phyloP scores from a whole-genome alignment of 345 rosid genomes.

The Clarkia xantiana region DNA sequence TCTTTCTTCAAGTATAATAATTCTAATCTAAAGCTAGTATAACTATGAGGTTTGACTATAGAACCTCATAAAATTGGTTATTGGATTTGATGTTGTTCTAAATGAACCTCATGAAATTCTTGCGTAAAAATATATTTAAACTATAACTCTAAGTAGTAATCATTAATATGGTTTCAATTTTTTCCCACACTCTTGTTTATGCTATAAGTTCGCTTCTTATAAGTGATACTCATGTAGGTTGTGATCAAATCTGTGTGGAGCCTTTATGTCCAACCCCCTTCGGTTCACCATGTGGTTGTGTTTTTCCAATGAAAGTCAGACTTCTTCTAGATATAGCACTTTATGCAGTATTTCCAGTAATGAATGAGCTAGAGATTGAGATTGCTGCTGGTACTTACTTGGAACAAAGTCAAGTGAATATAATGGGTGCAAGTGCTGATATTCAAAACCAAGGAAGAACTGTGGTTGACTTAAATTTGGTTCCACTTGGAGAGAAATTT shows the following conservation, averaged over 20 bases:
- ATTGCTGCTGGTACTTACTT: slow-evolving; percentile 83
- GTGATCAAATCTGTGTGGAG: slow-evolving; percentile 76
- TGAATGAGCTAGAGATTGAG: slow-evolving; percentile 87
- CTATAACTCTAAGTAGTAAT: too few relatives aligned
- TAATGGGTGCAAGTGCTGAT: slow-evolving; percentile 97
- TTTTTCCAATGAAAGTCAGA: slow-evolving; percentile 87
- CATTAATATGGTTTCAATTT: too few relatives aligned
- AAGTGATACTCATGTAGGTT: slow-evolving; percentile 35
- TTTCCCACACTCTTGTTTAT: not conserved
- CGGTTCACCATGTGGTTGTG: slow-evolving; percentile 97
- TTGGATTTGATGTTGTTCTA: too few relatives aligned
- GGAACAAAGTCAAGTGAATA: slow-evolving; percentile 93
- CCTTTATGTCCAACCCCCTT: slow-evolving; percentile 83
- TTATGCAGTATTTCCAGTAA: slow-evolving; percentile 68
- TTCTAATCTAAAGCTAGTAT: too few relatives aligned
- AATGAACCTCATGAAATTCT: too few relatives aligned
- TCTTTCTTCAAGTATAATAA: too few relatives aligned
- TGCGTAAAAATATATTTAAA: too few relatives aligned
- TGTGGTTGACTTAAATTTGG: slow-evolving; percentile 73
- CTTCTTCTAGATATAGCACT: slow-evolving; percentile 78
- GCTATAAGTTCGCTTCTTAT: not conserved
- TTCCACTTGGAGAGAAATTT: slow-evolving; percentile 95
- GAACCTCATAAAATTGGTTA: too few relatives aligned
- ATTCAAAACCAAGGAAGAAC: slow-evolving; percentile 81
- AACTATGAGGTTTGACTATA: too few relatives aligned